Evolutionary conservation across 495 filamentous ascomycete genomes (phyloP).

Genomic region (Astrothelium subdiscretum): DNA sequence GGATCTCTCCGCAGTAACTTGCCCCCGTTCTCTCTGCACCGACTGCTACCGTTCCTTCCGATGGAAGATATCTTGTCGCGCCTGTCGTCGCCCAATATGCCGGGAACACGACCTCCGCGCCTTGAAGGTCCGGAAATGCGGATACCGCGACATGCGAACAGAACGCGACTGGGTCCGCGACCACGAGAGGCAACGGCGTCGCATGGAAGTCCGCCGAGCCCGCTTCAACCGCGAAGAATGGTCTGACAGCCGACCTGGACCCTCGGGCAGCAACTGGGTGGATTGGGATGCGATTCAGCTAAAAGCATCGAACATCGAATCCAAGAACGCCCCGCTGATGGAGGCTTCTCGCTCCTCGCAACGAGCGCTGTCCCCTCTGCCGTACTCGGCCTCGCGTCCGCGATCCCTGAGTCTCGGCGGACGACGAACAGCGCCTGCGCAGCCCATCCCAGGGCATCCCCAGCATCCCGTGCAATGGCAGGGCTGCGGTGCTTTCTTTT

Average conservation of each 20-base stretch:
- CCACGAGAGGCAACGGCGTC: neutral
- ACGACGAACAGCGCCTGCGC: conserved; percentile 10
- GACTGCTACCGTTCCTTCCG: conserved; percentile 46
- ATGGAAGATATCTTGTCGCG: conserved; percentile 49
- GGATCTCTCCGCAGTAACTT: conserved; percentile 38
- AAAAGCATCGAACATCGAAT: neutral
- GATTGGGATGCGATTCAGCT: neutral
- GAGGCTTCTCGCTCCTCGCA: conserved; percentile 2
- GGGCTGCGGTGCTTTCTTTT: conserved; percentile 48
- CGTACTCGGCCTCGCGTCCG: conserved; percentile 12
- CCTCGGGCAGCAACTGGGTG: neutral
- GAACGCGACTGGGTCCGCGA: conserved; percentile 30
- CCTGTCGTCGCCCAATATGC: conserved; percentile 46
- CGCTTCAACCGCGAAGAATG: neutral
- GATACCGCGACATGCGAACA: conserved; percentile 43
- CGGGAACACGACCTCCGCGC: conserved; percentile 53
- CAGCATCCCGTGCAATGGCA: conserved; percentile 37
- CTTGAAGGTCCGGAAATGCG: conserved; percentile 47
- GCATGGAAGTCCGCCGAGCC: neutral
- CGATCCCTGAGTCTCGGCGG: conserved; percentile 16
- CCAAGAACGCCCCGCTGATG: neutral
- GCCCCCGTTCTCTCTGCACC: conserved; percentile 48
- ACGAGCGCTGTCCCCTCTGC: conserved; percentile 5
- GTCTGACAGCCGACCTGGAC: neutral
- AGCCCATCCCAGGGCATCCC: conserved; percentile 29